Base-by-base conservation (phyloP, 75 land plant genomes). In the Larix kaempferi region DNA sequence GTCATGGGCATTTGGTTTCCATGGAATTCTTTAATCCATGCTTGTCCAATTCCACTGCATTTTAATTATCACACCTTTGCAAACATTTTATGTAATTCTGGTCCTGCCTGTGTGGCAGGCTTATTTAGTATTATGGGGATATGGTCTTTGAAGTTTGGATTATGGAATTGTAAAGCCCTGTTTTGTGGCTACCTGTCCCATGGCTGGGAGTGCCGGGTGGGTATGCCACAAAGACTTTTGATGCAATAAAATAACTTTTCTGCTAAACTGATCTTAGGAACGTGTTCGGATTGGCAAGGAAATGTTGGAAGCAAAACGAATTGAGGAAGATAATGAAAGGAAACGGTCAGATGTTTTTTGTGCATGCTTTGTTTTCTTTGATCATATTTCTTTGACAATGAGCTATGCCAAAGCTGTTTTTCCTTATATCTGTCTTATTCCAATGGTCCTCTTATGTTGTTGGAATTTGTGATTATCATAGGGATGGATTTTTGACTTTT, bases 271-370 rank as follows among this genome's bases (percentile, higher is more conserved):
- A 79, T 52, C 73, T 14, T 69, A 95, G 96, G 99, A 96, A 76
- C 90, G 99, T 55, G 89, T 94, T 81, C 89, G 99, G 44, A 65
- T 86, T 2, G 99, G 99, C 49, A 96, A 85, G 84, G 99, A 96
- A 79, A 80, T 96, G 14, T 83, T 90, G 58, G 99, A 94, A 86
- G 99, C 99, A 75, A 91, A 92, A 79, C 81, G 95, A 57, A 96
- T 89, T 58, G 98, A 94, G 84, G 99, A 96, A 78, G 91, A 94
- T 54, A 95, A 94, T 86, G 88, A 86, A 64, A 74, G 88, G 16
- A 77, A 86, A 71, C 87, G 86, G 86, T 84, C 35, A 56, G 54
- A 23, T 55, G 3, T 44, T 29, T 58, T 39, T 67, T 55, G 25
- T 55, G 15, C 59, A 44, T 33, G 13, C 3, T 21, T 82, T 44